Base-by-base conservation (phyloP, 2,329 filamentous ascomycete species). In the Saccharata proteae region DNA sequence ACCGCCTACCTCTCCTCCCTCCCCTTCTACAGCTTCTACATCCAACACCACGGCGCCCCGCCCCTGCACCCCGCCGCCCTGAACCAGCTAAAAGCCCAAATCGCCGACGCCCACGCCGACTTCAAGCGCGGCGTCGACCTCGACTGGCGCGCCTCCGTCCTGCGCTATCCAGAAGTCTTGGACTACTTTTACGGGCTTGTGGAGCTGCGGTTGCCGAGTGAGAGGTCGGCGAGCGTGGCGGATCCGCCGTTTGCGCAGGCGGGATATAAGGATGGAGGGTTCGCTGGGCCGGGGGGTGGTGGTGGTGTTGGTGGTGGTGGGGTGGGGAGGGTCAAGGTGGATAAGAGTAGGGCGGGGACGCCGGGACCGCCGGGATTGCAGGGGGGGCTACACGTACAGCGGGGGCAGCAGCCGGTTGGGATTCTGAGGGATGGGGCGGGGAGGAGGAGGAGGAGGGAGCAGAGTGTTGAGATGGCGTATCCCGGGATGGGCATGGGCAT, bases 121-220 rank as follows among this genome's bases (percentile, higher is more conserved):
- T 64, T 83, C 38, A 82, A 83, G 55, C 68, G 72, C 29, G 79
- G 78, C 38, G 79, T 85, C 45, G 79, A 85, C 45, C 75, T 80
- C 39, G 80, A 85, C 57, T 88, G 80, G 80, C 71, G 77, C 45
- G 65, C 71, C 17, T 78, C 75, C 28, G 80, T 85, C 22, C 71
- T 82, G 44, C 69, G 75, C 33, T 88, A 86, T 44, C 81, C 80
- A 4, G 78, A 85, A 49, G 51, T 86, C n/a, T 62, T 88, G 33
- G 77, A 84, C 54, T 84, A 86, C 55, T 86, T 80, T 49, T 86
- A 78, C 55, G 65, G 71, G 37, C 61, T 85, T 21, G 76, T 85
- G 20, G 70, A 76, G 33, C 51, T 84, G 36, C 69, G 63, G 14
- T 55, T 82, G 4, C 80, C 80, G 0, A 57, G 58, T 23, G 76